Evolutionary conservation across 176 grass and related monocot genomes (phyloP).

Genomic region (Miscanthus lutarioriparius): DNA sequence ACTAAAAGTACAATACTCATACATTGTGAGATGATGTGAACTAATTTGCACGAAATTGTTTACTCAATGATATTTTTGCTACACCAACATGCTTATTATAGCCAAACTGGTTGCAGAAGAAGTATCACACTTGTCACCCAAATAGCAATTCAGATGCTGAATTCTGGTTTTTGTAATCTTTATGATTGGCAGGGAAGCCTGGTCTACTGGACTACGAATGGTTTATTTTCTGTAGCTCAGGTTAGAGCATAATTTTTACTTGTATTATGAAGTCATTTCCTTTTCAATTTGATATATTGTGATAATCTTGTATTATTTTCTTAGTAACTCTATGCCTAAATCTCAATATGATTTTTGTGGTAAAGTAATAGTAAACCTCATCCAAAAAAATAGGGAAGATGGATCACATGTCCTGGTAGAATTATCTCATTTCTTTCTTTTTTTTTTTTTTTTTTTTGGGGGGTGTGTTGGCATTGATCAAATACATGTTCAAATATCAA

Average conservation of each 20-base stretch:
- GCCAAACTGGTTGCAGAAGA: not conserved
- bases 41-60: conserved; percentile 8
- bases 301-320: conserved; percentile 19
- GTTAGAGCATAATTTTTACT: conserved; percentile 36
- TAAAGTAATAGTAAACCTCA: conserved; percentile 2
- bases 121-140: conserved; percentile 11
- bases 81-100: conserved; percentile 1
- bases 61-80: not conserved
- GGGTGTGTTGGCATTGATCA: not conserved
- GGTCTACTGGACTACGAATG: conserved; percentile 91
- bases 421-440: not conserved
- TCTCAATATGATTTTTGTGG: not conserved
- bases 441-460: too few species aligned
- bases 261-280: conserved; percentile 17
- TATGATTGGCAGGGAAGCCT: conserved; percentile 69
- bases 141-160: conserved; percentile 1
- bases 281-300: conserved; percentile 41
- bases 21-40: conserved; percentile 7
- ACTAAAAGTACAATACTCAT: conserved; percentile 9
- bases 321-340: conserved; percentile 7
- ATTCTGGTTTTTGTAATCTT: conserved; percentile 18
- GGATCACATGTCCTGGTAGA: not conserved
- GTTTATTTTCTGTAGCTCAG: conserved; percentile 75
- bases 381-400: conserved; percentile 24
- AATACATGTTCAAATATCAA: conserved; percentile 12